Conservation (phyloP, 2,329 filamentous ascomycete species). For the Botryosphaeria dothidea region DNA sequence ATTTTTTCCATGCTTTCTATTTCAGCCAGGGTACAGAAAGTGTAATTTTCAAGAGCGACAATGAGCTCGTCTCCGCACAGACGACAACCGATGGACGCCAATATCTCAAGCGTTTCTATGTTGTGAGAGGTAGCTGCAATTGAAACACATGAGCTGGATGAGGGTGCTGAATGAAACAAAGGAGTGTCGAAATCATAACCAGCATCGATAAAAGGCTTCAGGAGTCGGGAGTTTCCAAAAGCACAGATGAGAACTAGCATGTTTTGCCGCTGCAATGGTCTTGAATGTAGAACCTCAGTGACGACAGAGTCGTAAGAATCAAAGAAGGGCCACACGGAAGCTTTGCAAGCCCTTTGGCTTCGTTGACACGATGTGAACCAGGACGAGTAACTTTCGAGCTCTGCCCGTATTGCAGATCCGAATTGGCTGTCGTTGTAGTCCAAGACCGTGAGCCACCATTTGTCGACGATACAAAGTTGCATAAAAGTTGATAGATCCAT, state of each 20-base stretch:
- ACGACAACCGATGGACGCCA: background rate
- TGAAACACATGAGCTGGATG: background rate
- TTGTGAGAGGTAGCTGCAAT: background rate
- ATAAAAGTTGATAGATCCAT: background rate
- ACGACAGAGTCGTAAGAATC: background rate
- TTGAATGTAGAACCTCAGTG: background rate
- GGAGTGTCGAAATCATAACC: background rate
- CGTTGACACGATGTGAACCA: background rate
- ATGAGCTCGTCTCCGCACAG: background rate
- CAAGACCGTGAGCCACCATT: background rate
- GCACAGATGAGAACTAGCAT: background rate
- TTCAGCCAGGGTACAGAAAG: background rate
- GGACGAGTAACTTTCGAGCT: background rate
- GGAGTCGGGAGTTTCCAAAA: background rate
- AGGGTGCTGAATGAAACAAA: background rate
- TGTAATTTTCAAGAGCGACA: too few species aligned
- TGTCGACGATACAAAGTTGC: background rate
- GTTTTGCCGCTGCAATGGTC: background rate
- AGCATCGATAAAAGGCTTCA: background rate
- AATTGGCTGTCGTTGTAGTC: background rate
- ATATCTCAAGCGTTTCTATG: background rate
- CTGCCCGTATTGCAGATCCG: background rate
- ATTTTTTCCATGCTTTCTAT: background rate
- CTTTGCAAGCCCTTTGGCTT: background rate
- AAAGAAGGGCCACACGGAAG: background rate